phyloP scores from a whole-genome alignment of 352 stramenopile genomes.

The Phytophthora agathidicida region DNA sequence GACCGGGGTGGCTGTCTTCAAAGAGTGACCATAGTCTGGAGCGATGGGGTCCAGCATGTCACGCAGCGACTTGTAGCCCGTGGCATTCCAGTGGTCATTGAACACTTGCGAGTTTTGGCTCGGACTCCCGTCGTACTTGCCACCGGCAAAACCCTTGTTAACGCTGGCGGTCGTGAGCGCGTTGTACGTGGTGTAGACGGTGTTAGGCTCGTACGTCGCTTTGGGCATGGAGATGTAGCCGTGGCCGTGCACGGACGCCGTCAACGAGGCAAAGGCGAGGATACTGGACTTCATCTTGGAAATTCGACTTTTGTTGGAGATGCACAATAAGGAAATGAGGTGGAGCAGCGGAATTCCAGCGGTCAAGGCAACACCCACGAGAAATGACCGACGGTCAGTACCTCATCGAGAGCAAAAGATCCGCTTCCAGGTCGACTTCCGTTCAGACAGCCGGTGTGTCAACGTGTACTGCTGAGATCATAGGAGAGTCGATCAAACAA shows the following conservation, averaged over 20 bases:
- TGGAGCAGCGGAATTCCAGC: constrained; percentile 1
- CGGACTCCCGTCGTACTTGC: constrained; percentile 34
- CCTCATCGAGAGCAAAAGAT: constrained; percentile 2
- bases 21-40: constrained; percentile 33
- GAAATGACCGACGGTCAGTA: background rate
- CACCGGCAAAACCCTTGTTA: constrained; percentile 32
- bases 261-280: constrained; percentile 12
- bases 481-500: background rate
- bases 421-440: constrained; percentile 4
- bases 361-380: constrained; percentile 8
- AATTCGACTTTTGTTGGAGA: constrained; percentile 7
- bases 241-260: constrained; percentile 17
- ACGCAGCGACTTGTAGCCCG: constrained; percentile 36
- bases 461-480: constrained; percentile 5
- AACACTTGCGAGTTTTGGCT: constrained; percentile 36
- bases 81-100: constrained; percentile 28
- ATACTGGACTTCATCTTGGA: constrained; percentile 18
- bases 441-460: constrained; percentile 2
- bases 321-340: constrained; percentile 6
- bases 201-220: constrained; percentile 30
- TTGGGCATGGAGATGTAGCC: constrained; percentile 35
- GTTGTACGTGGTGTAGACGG: constrained; percentile 33
- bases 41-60: constrained; percentile 39
- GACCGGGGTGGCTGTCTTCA: constrained; percentile 17
- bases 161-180: constrained; percentile 22